A percentile compares a stretch with the other conserved stretches of the same genome.
phyloP scores from a whole-genome alignment of 257 asterid genomes.

The Rubia yunnanensis region DNA sequence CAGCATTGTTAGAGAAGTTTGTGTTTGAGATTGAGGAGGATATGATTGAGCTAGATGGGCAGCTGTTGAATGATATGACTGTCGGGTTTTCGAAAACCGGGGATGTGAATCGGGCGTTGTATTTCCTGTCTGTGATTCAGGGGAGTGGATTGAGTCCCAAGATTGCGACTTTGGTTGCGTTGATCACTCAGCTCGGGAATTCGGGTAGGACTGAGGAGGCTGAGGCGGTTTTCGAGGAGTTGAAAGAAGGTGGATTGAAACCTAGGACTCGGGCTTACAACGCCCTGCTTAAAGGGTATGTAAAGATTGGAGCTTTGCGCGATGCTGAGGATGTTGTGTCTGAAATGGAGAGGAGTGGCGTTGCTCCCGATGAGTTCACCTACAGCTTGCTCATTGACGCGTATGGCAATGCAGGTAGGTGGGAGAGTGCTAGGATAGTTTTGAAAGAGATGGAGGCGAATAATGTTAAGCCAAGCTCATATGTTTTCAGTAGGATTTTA shows the following conservation, averaged over 20 bases:
- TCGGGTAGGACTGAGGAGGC: conserved; percentile 87
- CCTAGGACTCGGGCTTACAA: conserved; percentile 91
- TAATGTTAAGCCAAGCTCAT: conserved; percentile 59
- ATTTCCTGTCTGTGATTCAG: conserved; percentile 61
- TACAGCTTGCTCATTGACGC: conserved; percentile 91
- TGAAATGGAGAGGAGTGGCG: conserved; percentile 72
- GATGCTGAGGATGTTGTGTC: conserved; percentile 82
- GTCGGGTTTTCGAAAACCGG: conserved; percentile 77
- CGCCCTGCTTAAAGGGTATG: conserved; percentile 81
- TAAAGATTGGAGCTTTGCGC: conserved; percentile 60
- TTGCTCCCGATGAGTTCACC: conserved; percentile 72
- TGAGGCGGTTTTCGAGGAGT: conserved; percentile 84
- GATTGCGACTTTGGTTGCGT: conserved; percentile 47
- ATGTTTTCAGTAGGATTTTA: conserved; percentile 67
- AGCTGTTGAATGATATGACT: conserved; percentile 64
- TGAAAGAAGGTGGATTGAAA: conserved; percentile 73
- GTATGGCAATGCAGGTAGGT: conserved; percentile 87
- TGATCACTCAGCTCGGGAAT: conserved; percentile 62
- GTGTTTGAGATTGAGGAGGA: conserved; percentile 60
- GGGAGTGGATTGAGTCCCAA: conserved; percentile 76
- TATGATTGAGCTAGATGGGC: conserved; percentile 72
- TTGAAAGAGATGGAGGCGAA: conserved; percentile 82
- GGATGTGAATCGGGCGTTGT: conserved; percentile 55
- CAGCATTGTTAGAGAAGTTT: conserved; percentile 49
- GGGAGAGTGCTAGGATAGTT: conserved; percentile 92